Conservation (phyloP, 1,284 basidiomycete genomes). For the Papiliotrema laurentii region DNA sequence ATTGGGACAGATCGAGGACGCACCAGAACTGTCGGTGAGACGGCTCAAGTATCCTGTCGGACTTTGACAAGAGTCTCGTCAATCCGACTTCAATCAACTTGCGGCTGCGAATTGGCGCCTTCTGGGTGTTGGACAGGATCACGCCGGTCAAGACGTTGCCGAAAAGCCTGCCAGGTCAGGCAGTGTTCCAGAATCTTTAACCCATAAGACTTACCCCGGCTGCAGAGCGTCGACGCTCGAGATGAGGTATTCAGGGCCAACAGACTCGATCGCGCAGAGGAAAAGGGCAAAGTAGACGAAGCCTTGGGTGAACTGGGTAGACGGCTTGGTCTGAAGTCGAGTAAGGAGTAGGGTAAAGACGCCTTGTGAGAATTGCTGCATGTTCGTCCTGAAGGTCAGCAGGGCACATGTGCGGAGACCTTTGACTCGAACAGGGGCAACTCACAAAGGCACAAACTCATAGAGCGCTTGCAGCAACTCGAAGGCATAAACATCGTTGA, state of each 20-base stretch:
- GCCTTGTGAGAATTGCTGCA: constrained; percentile 71
- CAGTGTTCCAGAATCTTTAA: background rate
- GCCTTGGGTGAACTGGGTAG: constrained; percentile 79
- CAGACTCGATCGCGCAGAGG: constrained; percentile 67
- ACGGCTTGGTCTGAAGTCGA: constrained; percentile 81
- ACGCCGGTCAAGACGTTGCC: constrained; percentile 74
- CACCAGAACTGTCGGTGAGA: constrained; percentile 68
- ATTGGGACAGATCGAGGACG: constrained; percentile 22
- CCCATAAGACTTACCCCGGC: constrained; percentile 59
- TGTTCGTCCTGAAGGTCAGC: constrained; percentile 53
- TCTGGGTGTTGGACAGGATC: constrained; percentile 73
- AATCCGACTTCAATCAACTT: constrained; percentile 83
- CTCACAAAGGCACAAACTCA: constrained; percentile 67
- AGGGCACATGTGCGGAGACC: background rate
- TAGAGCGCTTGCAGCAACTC: constrained; percentile 80
- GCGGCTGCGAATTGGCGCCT: constrained; percentile 73
- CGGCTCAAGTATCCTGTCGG: constrained; percentile 61
- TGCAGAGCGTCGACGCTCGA: constrained; percentile 77
- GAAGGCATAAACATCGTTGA: constrained; percentile 88
- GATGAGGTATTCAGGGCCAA: constrained; percentile 76
- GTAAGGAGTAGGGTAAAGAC: constrained; percentile 78
- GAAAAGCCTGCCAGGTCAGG: constrained; percentile 63
- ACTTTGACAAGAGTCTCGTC: constrained; percentile 71
- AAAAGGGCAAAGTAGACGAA: constrained; percentile 77
- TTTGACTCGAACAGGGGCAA: too few species aligned